Conservation (phyloP, 805 yeast genomes). For the Schwanniomyces occidentalis region DNA sequence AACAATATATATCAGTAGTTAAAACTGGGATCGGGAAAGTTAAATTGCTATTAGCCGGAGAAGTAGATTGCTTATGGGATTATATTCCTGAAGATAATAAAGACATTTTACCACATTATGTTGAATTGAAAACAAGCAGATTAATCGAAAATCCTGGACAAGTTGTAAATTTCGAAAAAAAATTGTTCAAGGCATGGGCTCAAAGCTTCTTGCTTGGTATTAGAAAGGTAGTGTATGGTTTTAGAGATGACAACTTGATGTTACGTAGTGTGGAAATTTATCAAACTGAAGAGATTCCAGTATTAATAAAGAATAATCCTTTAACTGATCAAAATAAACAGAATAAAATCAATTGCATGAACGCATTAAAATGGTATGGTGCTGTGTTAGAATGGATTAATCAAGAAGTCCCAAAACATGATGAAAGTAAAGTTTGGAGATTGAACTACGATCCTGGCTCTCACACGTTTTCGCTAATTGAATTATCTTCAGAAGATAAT, state of each 20-base stretch:
- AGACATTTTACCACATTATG: slow-evolving; percentile 69
- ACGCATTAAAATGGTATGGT: slow-evolving; percentile 82
- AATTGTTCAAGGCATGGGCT: slow-evolving; percentile 84
- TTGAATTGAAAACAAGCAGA: slow-evolving; percentile 77
- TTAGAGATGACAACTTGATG: slow-evolving; percentile 70
- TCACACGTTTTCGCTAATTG: slow-evolving; percentile 52
- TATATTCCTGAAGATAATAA: slow-evolving; percentile 52
- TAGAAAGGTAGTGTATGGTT: slow-evolving; percentile 80
- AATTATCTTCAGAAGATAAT: slow-evolving; percentile 45
- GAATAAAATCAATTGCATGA: slow-evolving; percentile 66
- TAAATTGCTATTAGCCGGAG: slow-evolving; percentile 76
- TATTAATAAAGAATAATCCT: slow-evolving; percentile 56
- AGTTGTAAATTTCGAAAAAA: slow-evolving; percentile 68
- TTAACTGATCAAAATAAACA: slow-evolving; percentile 28
- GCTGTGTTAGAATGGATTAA: slow-evolving; percentile 79
- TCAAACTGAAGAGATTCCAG: slow-evolving; percentile 76
- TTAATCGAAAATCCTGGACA: slow-evolving; percentile 56
- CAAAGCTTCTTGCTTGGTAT: slow-evolving; percentile 90
- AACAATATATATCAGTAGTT: slow-evolving; percentile 80
- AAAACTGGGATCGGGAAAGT: slow-evolving; percentile 79
- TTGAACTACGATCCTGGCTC: slow-evolving; percentile 58
- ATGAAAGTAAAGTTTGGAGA: slow-evolving; percentile 51
- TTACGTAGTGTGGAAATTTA: slow-evolving; percentile 72
- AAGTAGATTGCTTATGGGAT: slow-evolving; percentile 89
- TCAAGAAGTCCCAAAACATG: slow-evolving; percentile 48